phyloP scores from a whole-genome alignment of 805 yeast species.

The Saccharomycopsis selenospora region DNA sequence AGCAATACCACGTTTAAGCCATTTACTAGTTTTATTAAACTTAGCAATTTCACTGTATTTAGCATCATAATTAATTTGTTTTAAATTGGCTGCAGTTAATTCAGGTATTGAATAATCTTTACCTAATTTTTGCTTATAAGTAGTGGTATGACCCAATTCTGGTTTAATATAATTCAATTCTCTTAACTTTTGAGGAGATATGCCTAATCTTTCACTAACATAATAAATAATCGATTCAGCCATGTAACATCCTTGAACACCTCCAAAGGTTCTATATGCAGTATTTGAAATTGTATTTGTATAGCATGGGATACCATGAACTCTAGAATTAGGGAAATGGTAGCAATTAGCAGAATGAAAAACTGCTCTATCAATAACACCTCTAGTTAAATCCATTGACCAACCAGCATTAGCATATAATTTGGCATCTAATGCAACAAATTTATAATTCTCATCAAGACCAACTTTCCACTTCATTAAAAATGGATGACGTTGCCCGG shows the following conservation, averaged over 20 bases:
- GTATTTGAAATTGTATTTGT: conserved; percentile 43
- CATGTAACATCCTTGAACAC: conserved; percentile 42
- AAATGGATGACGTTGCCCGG: conserved; percentile 45
- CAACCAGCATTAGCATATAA: conserved; percentile 43
- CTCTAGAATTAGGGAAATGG: conserved; percentile 35
- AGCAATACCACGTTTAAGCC: conserved; percentile 42
- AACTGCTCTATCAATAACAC: conserved; percentile 42
- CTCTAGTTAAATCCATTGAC: conserved; percentile 42
- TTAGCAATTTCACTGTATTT: conserved; percentile 32
- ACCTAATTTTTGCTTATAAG: conserved; percentile 35
- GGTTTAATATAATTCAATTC: conserved; percentile 33
- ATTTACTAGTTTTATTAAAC: conserved; percentile 34
- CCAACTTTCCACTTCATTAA: conserved; percentile 37
- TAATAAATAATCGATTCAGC: conserved; percentile 36
- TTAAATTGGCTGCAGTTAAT: conserved; percentile 31
- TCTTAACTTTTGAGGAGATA: conserved; percentile 36
- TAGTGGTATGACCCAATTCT: conserved; percentile 29
- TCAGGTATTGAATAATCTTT: conserved; percentile 35
- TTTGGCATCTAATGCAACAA: conserved; percentile 33
- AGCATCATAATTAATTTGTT: conserved; percentile 31
- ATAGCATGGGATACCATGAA: conserved; percentile 34
- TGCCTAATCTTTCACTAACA: conserved; percentile 33
- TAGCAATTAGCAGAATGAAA: conserved; percentile 38
- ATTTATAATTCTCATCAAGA: conserved; percentile 34
- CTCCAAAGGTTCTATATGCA: conserved; percentile 44